phyloP scores from a whole-genome alignment of 306 rosid species.

The Vigna hirtella region DNA sequence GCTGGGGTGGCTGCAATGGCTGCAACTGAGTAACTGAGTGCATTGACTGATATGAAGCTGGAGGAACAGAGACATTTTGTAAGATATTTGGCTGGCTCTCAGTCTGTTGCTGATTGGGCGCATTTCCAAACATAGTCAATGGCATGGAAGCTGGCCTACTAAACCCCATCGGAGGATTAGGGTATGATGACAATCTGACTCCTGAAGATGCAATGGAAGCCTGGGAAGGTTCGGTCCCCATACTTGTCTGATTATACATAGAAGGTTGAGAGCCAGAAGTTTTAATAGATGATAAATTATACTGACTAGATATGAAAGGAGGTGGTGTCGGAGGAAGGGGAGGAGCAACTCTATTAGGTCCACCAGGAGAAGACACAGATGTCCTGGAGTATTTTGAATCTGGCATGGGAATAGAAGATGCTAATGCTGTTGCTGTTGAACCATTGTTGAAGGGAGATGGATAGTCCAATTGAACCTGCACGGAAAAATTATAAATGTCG shows the following conservation, averaged over 20 bases:
- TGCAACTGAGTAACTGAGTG: slow-evolving; percentile 85
- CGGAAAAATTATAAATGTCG: slow-evolving; percentile 31
- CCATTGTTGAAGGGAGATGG: slow-evolving; percentile 63
- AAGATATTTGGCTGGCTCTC: slow-evolving; percentile 68
- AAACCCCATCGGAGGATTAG: slow-evolving; percentile 61
- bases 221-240: slow-evolving; percentile 67
- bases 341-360: slow-evolving; percentile 81
- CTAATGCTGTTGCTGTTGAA: slow-evolving; percentile 56
- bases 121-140: slow-evolving; percentile 58
- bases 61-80: slow-evolving; percentile 67
- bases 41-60: slow-evolving; percentile 67
- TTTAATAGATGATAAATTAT: slow-evolving; percentile 67
- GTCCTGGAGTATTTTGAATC: slow-evolving; percentile 77
- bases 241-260: slow-evolving; percentile 61
- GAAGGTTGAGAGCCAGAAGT: slow-evolving; percentile 65
- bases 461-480: slow-evolving; percentile 82
- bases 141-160: slow-evolving; percentile 73
- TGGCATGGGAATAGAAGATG: slow-evolving; percentile 57
- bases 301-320: slow-evolving; percentile 77
- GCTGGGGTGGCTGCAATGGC: slow-evolving; percentile 98
- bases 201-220: slow-evolving; percentile 62
- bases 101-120: slow-evolving; percentile 71
- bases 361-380: slow-evolving; percentile 73
- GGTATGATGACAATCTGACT: slow-evolving; percentile 63
- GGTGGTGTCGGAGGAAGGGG: slow-evolving; percentile 99